Evolutionary conservation across 2,329 filamentous ascomycete species (phyloP).

Genomic region (Zopfia rhizophila): DNA sequence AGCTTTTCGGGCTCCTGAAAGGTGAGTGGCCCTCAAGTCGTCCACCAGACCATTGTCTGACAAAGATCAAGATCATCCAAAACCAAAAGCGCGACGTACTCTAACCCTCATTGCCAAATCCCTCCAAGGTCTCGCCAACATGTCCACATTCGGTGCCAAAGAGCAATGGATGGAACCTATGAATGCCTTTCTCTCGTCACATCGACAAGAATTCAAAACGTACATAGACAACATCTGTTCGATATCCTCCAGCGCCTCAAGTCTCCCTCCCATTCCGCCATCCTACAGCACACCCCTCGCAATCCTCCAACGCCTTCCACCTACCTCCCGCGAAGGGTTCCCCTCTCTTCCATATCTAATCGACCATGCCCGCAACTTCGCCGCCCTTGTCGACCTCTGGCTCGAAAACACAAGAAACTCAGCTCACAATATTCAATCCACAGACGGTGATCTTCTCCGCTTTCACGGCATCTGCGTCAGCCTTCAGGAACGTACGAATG

Average conservation of each 20-base stretch:
- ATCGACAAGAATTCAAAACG: constrained; percentile 82
- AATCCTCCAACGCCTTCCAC: constrained; percentile 83
- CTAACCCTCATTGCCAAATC: constrained; percentile 93
- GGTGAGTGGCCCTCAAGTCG: constrained; percentile 62
- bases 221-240: constrained; percentile 89
- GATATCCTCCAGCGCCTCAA: constrained; percentile 73
- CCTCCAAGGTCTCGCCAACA: constrained; percentile 88
- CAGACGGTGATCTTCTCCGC: constrained; percentile 58
- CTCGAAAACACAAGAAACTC: constrained; percentile 63
- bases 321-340: constrained; percentile 87
- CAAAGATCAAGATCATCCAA: constrained; percentile 75
- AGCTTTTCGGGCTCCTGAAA: constrained; percentile 86
- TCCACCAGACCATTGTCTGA: constrained; percentile 22
- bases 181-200: constrained; percentile 83
- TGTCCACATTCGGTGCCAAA: constrained; percentile 91
- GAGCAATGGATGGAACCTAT: constrained; percentile 99
- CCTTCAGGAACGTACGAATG: constrained; percentile 59
- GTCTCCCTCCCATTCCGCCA: constrained; percentile 74
- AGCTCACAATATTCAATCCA: constrained; percentile 49
- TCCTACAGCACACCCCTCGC: constrained; percentile 93
- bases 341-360: constrained; percentile 93
- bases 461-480: constrained; percentile 62
- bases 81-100: constrained; percentile 83
- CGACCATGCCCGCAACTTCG: constrained; percentile 86
- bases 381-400: constrained; percentile 84